Base-by-base conservation (phyloP, 495 filamentous ascomycete species). In the Margaritispora aquatica region DNA sequence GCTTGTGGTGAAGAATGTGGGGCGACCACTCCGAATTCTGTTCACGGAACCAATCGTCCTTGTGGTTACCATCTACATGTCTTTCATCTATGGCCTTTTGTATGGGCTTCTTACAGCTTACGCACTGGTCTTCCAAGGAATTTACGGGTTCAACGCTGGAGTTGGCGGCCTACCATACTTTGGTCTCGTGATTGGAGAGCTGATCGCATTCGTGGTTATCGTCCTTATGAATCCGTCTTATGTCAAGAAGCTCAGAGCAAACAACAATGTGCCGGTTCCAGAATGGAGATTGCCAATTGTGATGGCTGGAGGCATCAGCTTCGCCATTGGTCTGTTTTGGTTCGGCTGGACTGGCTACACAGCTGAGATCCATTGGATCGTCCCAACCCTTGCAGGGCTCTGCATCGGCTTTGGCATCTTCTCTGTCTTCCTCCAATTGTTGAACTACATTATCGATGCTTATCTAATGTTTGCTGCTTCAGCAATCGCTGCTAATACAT, bases 371-470 rank as follows among this genome's bases (percentile, higher is more conserved):
- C 69, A 69, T 26, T 77, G 77, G 75, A 70, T 74, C 21, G 69
- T 68, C 11, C 79, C 78, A 1, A 69, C 73, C 11, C 53, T 77
- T 15, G 77, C 84, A 3, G 77, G 82, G 2, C 69, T 86, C 23
- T 71, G 83, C 1, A 88, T 89, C 64, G 84, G 80, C 0, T 85
- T 78, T 74, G 85, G 84, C 1, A 87, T 84, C 66, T 62, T 88
- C 13, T 74, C 71, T 55, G 67, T 88, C 9, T 88, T 85, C 52
- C 73, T 78, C 27, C 54, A 58, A 38, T 50, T 55, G 9, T 17
- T 63, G 2, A 58, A 62, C 50, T 88, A 87, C 61, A 68, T 84
- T 2, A 70, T 80, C 17, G 85, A 89, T 57, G 71, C 77, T 0
- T 88, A 88, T 62, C 74, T 77, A 5, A 73, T 74, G 23, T 79